Evolutionary conservation across 2,329 filamentous ascomycete species (phyloP), one percentile per base, ranked within the genome.

Genomic region (Purpureocillium takamizusanense): DNA sequence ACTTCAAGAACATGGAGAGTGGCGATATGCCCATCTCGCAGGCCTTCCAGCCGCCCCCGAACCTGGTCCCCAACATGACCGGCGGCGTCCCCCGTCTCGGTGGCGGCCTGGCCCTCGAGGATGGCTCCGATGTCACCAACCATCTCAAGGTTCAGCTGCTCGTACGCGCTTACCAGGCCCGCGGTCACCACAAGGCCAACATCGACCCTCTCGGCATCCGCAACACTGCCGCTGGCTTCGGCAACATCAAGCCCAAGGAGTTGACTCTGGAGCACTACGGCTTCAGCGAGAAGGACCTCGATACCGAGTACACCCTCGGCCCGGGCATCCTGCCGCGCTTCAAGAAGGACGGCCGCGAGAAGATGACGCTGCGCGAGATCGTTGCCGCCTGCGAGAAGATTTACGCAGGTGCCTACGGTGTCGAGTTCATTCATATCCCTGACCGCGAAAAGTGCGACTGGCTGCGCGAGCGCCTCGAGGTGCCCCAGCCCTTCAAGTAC

Each of bases 1-100:
- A 98, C 76, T 98, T 98, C 77, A 86, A 82, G 70, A 98, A 98
- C 70, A 95, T 98, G 85, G 92, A 98, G 72, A 85, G 80, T 50
- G 92, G 92, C 62, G 86, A 92, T 57, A 97, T 98, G 87, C 90
- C 90, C 59, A 87, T 94, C 60, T 92, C 90, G 46, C 86, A 94
- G 67, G 92, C 92, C 51, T 98, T 98, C 72, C 88, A 88, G 49
- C 89, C 92, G 49, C 92, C 92, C 34, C 92, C 92, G 13, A 95
- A 85, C 51, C 79, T 98, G 50, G 82, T 97, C 37, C 86, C 89
- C 40, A 78, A 79, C 50, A 83, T 87, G 37, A 80, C 82, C 33
- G 86, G 86, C 45, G 85, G 84, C 51, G 79, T 92, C 40, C 81
- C 84, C 41, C 75, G 76, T 46, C 74, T 85, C 46, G 76, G 83